A percentile compares a stretch with the other conserved stretches of the same genome.
Evolutionary conservation across 1,139 yeast genomes (phyloP).

Genomic region (Hyphopichia wangnamkhiaoensis): DNA sequence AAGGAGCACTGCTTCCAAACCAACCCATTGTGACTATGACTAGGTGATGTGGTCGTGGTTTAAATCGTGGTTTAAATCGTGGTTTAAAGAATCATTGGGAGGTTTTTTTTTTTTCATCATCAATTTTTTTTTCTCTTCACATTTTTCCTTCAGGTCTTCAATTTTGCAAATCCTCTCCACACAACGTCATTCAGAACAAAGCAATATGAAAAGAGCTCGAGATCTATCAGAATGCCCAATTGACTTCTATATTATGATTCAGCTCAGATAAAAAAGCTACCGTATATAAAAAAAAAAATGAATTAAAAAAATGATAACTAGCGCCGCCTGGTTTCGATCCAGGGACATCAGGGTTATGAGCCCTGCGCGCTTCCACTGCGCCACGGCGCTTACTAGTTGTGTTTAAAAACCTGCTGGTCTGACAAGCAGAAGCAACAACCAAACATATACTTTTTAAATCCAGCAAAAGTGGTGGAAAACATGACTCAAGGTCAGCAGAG

Average conservation of each 20-base stretch:
- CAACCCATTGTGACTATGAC: slow-evolving; percentile 26
- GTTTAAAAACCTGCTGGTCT: background rate
- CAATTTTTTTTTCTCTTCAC: no score
- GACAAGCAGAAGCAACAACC: background rate
- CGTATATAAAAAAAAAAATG: background rate
- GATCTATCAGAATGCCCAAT: no score
- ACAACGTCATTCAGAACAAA: no score
- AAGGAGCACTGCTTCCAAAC: slow-evolving; percentile 28
- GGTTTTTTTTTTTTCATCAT: background rate
- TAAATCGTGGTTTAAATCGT: background rate
- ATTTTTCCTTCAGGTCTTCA: no score
- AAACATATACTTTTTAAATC: no score
- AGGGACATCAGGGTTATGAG: slow-evolving; percentile 98
- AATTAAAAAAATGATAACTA: slow-evolving; percentile 29
- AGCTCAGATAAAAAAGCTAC: background rate
- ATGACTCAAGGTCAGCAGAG: no score
- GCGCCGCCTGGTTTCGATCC: slow-evolving; percentile 98
- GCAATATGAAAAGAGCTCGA: no score
- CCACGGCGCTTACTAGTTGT: slow-evolving; percentile 65
- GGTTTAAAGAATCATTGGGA: no score
- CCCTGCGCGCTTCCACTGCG: slow-evolving; percentile 99
- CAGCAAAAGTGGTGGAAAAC: no score
- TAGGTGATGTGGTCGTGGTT: background rate
- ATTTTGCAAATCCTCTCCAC: no score
- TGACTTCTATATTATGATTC: no score